Evolutionary conservation across 768 basidiomycete genomes (phyloP).

Genomic region (Boletus pseudopeckii): DNA sequence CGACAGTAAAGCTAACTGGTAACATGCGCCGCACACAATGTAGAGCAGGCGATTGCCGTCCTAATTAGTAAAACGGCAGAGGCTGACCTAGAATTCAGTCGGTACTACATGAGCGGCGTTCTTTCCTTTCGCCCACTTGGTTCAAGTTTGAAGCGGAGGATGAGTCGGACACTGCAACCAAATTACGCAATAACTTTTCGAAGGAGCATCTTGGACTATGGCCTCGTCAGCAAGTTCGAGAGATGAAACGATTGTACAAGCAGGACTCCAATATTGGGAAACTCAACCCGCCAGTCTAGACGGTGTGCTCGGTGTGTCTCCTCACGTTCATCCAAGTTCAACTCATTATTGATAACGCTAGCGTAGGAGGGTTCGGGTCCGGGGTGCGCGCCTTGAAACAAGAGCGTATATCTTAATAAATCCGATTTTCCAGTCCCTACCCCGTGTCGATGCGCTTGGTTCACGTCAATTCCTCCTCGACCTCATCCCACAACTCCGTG

Average conservation of each 20-base stretch:
- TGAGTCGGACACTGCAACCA: too few species aligned
- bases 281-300: conserved; percentile 77
- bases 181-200: too few species aligned
- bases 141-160: too few species aligned
- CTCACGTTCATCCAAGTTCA: neutral
- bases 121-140: too few species aligned
- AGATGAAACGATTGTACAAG: conserved; percentile 55
- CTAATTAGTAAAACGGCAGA: too few species aligned
- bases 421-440: conserved; percentile 58
- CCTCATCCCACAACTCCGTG: conserved; percentile 75
- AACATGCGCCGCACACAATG: too few species aligned
- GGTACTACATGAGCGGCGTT: too few species aligned
- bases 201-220: neutral
- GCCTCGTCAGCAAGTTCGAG: conserved; percentile 20
- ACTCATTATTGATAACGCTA: conserved; percentile 7
- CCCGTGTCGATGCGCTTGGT: conserved; percentile 85
- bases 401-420: neutral
- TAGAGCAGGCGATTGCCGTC: too few species aligned
- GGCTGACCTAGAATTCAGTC: too few species aligned
- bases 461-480: conserved; percentile 85
- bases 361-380: conserved; percentile 52
- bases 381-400: conserved; percentile 34
- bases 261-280: conserved; percentile 86
- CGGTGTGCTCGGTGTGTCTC: conserved; percentile 72
- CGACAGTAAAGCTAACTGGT: too few species aligned